Evolutionary conservation across 2,329 filamentous ascomycete species (phyloP).

Genomic region (Massarina eburnea): DNA sequence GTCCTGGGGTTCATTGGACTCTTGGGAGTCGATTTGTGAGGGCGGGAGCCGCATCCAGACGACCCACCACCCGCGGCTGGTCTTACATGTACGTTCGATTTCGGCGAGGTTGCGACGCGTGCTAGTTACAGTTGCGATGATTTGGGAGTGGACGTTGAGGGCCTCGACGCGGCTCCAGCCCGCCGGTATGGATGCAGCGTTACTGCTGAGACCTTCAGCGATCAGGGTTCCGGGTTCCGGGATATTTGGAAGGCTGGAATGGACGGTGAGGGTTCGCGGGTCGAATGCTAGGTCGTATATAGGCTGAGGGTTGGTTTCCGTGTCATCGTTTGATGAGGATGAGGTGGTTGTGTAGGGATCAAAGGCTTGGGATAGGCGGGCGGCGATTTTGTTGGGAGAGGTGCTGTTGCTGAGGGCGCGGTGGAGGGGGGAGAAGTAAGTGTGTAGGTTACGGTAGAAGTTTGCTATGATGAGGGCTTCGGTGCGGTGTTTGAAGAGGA

Average conservation of each 20-base stretch:
- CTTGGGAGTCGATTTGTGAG: constrained; percentile 18
- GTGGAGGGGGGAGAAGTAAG: constrained; percentile 53
- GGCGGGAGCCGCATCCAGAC: constrained; percentile 61
- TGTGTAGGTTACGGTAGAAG: constrained; percentile 55
- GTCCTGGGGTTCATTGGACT: constrained; percentile 1
- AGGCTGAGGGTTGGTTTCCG: constrained; percentile 40
- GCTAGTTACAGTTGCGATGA: constrained; percentile 58
- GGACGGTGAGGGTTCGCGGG: constrained; percentile 58
- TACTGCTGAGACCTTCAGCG: constrained; percentile 40
- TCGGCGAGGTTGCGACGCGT: constrained; percentile 51
- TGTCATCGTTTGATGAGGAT: constrained; percentile 31
- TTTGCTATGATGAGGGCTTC: constrained; percentile 51
- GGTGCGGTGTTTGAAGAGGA: constrained; percentile 68
- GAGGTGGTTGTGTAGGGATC: constrained; percentile 36
- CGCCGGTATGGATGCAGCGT: neutral
- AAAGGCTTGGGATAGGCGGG: constrained; percentile 44
- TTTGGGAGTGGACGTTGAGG: constrained; percentile 62
- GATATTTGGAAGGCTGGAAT: constrained; percentile 66
- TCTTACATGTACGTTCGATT: constrained; percentile 64
- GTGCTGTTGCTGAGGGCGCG: constrained; percentile 49
- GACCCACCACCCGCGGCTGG: constrained; percentile 67
- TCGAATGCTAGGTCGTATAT: constrained; percentile 66
- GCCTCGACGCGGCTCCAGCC: constrained; percentile 60
- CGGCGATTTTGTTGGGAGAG: constrained; percentile 43
- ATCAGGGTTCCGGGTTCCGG: constrained; percentile 53